Evolutionary conservation across 768 basidiomycete species (phyloP).

Genomic region (Lanmaoa pseudosensibilis): DNA sequence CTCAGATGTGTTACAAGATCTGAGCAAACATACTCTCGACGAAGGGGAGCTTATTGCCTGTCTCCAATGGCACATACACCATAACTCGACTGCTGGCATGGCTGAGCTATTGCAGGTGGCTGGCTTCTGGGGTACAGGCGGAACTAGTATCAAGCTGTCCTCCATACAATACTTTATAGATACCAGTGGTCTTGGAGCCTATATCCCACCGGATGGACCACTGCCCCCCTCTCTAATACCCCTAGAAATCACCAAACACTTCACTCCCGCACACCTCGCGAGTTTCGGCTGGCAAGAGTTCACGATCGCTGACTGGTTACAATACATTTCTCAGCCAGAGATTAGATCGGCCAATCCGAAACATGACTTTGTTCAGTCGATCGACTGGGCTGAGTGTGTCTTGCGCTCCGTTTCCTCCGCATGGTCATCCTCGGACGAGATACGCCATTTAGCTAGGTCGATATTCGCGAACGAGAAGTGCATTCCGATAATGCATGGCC

Average conservation of each 20-base stretch:
- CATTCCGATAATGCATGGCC: constrained; percentile 53
- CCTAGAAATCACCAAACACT: constrained; percentile 55
- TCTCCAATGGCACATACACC: constrained; percentile 2
- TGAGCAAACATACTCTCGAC: background rate
- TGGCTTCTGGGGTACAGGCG: constrained; percentile 46
- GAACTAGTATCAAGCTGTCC: constrained; percentile 61
- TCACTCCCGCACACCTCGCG: constrained; percentile 49
- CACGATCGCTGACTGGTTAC: constrained; percentile 67
- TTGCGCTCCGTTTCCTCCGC: constrained; percentile 57
- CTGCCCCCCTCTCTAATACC: constrained; percentile 69
- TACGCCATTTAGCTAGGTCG: constrained; percentile 30
- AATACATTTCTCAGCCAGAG: constrained; percentile 51
- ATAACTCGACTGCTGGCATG: background rate
- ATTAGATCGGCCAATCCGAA: constrained; percentile 41
- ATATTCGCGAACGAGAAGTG: constrained; percentile 33
- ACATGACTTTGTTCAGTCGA: constrained; percentile 60
- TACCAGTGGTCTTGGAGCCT: constrained; percentile 35
- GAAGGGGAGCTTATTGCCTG: constrained; percentile 6
- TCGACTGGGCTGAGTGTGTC: constrained; percentile 78
- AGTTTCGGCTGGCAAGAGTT: constrained; percentile 80
- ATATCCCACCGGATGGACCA: constrained; percentile 74
- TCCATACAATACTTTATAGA: constrained; percentile 68
- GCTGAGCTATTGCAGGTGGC: background rate
- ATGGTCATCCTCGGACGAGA: constrained; percentile 57
- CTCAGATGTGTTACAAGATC: background rate